These are phyloP conservation scores for Pythium scleroteichum DNA, from an alignment of 352 stramenopile genomes.

Conservation along the genomic window DNA sequence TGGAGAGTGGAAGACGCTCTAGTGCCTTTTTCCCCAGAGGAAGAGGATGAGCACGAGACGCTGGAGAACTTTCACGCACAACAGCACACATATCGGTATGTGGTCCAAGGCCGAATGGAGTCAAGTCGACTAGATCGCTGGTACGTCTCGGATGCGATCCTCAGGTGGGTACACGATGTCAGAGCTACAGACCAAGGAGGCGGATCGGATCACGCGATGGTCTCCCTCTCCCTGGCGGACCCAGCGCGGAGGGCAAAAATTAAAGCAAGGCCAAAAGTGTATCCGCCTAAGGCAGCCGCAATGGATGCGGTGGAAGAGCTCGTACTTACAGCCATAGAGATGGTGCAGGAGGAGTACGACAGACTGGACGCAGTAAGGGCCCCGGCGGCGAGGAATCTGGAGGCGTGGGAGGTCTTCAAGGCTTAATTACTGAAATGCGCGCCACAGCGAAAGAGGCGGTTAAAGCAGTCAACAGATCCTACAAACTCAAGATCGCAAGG, in stretches of 20 bases:
- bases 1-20: slow-evolving; percentile 5
- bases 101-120: background rate
- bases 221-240: no score
- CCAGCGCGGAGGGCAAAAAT: no score
- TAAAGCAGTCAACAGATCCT: background rate
- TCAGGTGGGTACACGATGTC: background rate
- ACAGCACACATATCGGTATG: slow-evolving; percentile 7
- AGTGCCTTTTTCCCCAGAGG: background rate
- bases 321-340: background rate
- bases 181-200: background rate
- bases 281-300: background rate
- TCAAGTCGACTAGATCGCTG: slow-evolving; percentile 6
- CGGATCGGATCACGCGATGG: slow-evolving; percentile 3
- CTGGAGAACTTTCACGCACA: background rate
- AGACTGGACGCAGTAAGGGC: background rate
- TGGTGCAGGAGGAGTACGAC: background rate
- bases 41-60: background rate
- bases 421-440: background rate
- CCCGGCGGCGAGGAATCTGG: background rate
- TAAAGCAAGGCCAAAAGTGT: no score
- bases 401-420: slow-evolving; percentile 1
- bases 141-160: background rate
- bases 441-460: background rate
- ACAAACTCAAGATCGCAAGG: slow-evolving; percentile 4
- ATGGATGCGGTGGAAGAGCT: background rate